Evolutionary conservation across 345 rosid species (phyloP).

Genomic region (Arabidopsis arenosa): DNA sequence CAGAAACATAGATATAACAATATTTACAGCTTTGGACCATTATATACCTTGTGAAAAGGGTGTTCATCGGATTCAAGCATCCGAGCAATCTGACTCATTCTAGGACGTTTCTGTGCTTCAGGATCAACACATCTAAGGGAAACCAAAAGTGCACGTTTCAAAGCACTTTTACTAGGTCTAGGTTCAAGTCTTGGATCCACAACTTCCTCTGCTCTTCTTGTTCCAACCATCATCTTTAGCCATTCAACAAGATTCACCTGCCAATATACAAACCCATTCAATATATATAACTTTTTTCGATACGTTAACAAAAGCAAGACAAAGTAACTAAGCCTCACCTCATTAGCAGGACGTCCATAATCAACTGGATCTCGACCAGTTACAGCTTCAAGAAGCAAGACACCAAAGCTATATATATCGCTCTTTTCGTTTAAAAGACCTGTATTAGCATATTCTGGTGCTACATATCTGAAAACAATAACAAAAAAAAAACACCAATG

Average conservation of each 20-base stretch:
- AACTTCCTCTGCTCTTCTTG: slow-evolving; percentile 92
- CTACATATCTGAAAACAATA: slow-evolving; percentile 76
- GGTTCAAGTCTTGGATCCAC: slow-evolving; percentile 79
- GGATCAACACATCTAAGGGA: slow-evolving; percentile 94
- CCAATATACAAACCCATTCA: slow-evolving; percentile 17
- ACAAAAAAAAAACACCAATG: slow-evolving; percentile 10
- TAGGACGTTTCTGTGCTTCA: slow-evolving; percentile 86
- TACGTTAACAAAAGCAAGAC: not conserved
- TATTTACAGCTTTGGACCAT: slow-evolving; percentile 7
- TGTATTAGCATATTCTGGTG: slow-evolving; percentile 94
- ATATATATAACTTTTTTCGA: not conserved
- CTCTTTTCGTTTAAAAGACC: slow-evolving; percentile 96
- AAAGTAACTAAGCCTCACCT: slow-evolving; percentile 49
- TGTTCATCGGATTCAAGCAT: slow-evolving; percentile 92
- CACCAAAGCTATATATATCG: slow-evolving; percentile 97
- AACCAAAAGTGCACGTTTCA: slow-evolving; percentile 80
- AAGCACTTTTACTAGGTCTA: slow-evolving; percentile 71
- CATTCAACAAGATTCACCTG: slow-evolving; percentile 97
- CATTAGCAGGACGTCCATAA: slow-evolving; percentile 85
- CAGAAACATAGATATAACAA: not conserved
- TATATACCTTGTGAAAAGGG: slow-evolving; percentile 79
- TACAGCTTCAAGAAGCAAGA: slow-evolving; percentile 84
- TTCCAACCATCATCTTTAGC: slow-evolving; percentile 96
- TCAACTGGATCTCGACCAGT: slow-evolving; percentile 98
- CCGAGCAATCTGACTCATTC: slow-evolving; percentile 83